A percentile compares a stretch with the other conserved stretches of the same genome.
phyloP scores from a whole-genome alignment of 176 grass and related monocot genomes.

The Stipa capillata region DNA sequence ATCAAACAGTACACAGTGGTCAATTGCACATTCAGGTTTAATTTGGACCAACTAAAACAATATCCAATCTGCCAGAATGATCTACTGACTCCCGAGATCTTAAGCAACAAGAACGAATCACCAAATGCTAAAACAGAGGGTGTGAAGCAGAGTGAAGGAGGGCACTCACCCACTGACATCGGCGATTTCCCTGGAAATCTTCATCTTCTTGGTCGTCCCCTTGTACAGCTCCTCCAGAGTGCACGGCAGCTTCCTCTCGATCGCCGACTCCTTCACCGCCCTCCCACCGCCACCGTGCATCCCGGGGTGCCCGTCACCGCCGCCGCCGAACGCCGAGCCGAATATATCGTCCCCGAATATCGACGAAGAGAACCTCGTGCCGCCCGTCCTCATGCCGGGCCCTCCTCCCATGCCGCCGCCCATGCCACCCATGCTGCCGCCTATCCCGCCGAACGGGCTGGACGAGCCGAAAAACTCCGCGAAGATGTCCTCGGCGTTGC shows the following conservation, averaged over 20 bases:
- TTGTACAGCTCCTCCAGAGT: slow-evolving; percentile 92
- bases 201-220: slow-evolving; percentile 94
- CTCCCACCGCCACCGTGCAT: slow-evolving; percentile 37
- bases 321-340: slow-evolving; percentile 43
- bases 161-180: slow-evolving; percentile 57
- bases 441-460: slow-evolving; percentile 64
- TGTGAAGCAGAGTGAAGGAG: not conserved
- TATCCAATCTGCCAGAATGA: not conserved
- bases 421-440: slow-evolving; percentile 49
- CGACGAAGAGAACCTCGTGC: slow-evolving; percentile 47
- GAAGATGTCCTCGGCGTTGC: slow-evolving; percentile 94
- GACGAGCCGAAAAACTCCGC: slow-evolving; percentile 86
- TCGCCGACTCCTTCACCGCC: slow-evolving; percentile 47
- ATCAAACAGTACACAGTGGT: not conserved
- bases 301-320: slow-evolving; percentile 1
- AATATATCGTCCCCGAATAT: too few relatives aligned
- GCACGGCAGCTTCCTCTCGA: slow-evolving; percentile 72
- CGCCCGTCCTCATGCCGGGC: slow-evolving; percentile 39
- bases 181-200: slow-evolving; percentile 84
- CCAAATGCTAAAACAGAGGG: not conserved
- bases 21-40: not conserved
- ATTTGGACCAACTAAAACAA: not conserved
- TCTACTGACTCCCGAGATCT: not conserved
- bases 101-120: not conserved
- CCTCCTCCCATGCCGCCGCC: slow-evolving; percentile 37